Conservation (phyloP, 305 asterid species). For the Withania somnifera region DNA sequence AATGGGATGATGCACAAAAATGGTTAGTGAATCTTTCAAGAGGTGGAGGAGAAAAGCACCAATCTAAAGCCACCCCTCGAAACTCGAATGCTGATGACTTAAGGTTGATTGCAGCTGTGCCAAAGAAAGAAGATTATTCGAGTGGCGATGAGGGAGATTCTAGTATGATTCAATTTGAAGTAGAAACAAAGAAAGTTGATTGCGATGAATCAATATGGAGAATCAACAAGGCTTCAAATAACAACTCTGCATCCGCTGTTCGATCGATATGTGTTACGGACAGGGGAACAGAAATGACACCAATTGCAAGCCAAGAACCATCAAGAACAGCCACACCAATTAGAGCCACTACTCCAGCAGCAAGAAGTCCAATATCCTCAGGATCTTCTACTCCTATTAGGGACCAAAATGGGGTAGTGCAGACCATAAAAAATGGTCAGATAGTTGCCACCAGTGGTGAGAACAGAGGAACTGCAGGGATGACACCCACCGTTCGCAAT, state of each 20-base stretch:
- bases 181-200: slow-evolving; percentile 34
- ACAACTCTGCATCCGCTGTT: slow-evolving; percentile 35
- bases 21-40: slow-evolving; percentile 82
- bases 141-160: slow-evolving; percentile 24
- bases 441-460: slow-evolving; percentile 10
- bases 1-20: slow-evolving; percentile 95
- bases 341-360: slow-evolving; percentile 43
- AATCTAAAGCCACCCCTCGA: slow-evolving; percentile 53
- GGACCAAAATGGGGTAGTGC: slow-evolving; percentile 18
- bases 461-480: slow-evolving; percentile 20
- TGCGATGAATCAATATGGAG: slow-evolving; percentile 61
- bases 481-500: slow-evolving; percentile 18
- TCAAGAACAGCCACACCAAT: slow-evolving; percentile 80
- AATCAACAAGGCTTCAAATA: slow-evolving; percentile 29
- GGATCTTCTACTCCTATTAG: slow-evolving; percentile 41
- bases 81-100: slow-evolving; percentile 63
- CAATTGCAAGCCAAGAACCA: slow-evolving; percentile 73
- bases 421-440: slow-evolving; percentile 14
- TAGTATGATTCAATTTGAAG: slow-evolving; percentile 12
- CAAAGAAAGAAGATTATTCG: slow-evolving; percentile 24
- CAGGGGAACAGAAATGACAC: slow-evolving; percentile 94
- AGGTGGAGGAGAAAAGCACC: slow-evolving; percentile 51
- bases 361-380: slow-evolving; percentile 41
- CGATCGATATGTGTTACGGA: slow-evolving; percentile 65
- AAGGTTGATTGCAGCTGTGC: slow-evolving; percentile 32